These are phyloP conservation scores for Inga laurina DNA, from an alignment of 306 rosid genomes.

Conservation along the genomic window DNA sequence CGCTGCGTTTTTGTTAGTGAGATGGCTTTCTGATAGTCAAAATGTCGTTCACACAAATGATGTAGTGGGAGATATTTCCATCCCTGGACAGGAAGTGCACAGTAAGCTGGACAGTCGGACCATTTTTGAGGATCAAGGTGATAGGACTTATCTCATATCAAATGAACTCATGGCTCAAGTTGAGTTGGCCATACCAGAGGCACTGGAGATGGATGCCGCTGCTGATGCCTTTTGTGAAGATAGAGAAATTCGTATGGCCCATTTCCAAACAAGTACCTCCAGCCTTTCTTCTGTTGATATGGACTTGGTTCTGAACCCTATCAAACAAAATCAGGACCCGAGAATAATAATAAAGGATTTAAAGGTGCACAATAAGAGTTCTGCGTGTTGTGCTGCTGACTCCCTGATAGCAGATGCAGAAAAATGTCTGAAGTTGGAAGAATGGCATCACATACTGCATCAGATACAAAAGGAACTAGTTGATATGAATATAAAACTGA, in stretches of 20 bases:
- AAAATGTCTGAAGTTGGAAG: slow-evolving; percentile 33
- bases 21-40: slow-evolving; percentile 57
- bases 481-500: slow-evolving; percentile 53
- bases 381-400: slow-evolving; percentile 32
- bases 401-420: slow-evolving; percentile 31
- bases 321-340: slow-evolving; percentile 52
- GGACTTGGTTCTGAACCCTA: slow-evolving; percentile 47
- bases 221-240: slow-evolving; percentile 41
- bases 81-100: slow-evolving; percentile 37
- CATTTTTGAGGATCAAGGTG: slow-evolving; percentile 34
- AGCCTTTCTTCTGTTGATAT: slow-evolving; percentile 43
- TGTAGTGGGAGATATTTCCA: slow-evolving; percentile 34
- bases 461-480: slow-evolving; percentile 55
- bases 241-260: slow-evolving; percentile 41
- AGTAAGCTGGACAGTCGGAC: slow-evolving; percentile 32
- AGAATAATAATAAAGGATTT: slow-evolving; percentile 44
- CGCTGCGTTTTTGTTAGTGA: slow-evolving; percentile 55
- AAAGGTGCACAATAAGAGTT: slow-evolving; percentile 41
- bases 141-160: slow-evolving; percentile 37
- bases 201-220: slow-evolving; percentile 50
- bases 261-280: slow-evolving; percentile 40
- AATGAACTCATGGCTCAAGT: slow-evolving; percentile 49
- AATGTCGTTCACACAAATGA: slow-evolving; percentile 38
- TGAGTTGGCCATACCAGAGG: slow-evolving; percentile 45
- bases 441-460: slow-evolving; percentile 40